Percentiles rank a stretch among this genome's conserved stretches.
Conservation (phyloP, 805 yeast genomes). For the Myxozyma neotropica region DNA sequence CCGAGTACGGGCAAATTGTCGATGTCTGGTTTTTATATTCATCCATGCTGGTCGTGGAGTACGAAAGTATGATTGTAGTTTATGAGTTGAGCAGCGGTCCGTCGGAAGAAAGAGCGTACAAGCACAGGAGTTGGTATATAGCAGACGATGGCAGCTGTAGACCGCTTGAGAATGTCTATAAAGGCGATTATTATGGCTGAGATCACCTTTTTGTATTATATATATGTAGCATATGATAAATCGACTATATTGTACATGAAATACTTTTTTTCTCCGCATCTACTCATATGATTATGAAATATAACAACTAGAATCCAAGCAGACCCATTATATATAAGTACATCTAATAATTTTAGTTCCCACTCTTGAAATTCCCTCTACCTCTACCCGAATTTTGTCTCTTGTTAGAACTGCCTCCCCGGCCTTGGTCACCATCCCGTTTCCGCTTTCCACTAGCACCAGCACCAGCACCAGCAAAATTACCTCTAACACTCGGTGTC, state of each 20-base stretch:
- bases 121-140: not conserved
- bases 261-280: no score
- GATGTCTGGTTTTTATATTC: slow-evolving; percentile 15
- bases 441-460: slow-evolving; percentile 8
- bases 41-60: slow-evolving; percentile 18
- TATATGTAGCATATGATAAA: no score
- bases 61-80: slow-evolving; percentile 4
- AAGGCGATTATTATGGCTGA: no score
- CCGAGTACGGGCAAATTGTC: not conserved
- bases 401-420: not conserved
- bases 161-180: not conserved
- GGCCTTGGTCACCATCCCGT: slow-evolving; percentile 4
- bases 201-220: no score
- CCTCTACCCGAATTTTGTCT: slow-evolving; percentile 3
- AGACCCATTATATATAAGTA: no score
- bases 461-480: not conserved
- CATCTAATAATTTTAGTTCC: not conserved
- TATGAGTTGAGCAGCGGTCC: slow-evolving; percentile 4
- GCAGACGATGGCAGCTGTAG: not conserved
- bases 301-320: no score
- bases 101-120: not conserved
- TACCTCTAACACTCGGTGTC: not conserved
- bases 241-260: no score
- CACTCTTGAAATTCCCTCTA: not conserved
- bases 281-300: no score